phyloP scores from a whole-genome alignment of 2,329 filamentous ascomycete species.

The Seiridium unicorne region DNA sequence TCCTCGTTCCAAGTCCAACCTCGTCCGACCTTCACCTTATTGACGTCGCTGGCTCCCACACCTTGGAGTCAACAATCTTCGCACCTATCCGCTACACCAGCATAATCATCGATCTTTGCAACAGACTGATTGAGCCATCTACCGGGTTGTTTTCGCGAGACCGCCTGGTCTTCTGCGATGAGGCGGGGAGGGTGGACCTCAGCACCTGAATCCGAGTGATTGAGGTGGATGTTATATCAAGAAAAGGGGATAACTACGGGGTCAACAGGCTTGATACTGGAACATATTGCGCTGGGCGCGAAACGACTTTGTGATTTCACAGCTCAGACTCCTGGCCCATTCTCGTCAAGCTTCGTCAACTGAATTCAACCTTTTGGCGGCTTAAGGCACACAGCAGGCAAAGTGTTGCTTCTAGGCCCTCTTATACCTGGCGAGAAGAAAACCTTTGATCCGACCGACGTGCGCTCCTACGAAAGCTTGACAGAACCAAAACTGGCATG shows the following conservation, averaged over 20 bases:
- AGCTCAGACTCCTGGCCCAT: too few species aligned
- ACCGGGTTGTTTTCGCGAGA: slow-evolving; percentile 10
- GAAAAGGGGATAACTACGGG: slow-evolving; percentile 10
- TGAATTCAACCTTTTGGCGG: too few species aligned
- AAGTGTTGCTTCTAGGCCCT: too few species aligned
- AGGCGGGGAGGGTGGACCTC: slow-evolving; percentile 32
- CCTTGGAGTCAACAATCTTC: neutral
- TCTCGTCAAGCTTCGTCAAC: too few species aligned
- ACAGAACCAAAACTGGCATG: slow-evolving; percentile 45
- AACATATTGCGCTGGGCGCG: neutral
- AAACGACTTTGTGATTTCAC: too few species aligned
- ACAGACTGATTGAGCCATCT: neutral
- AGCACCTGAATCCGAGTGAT: slow-evolving; percentile 25
- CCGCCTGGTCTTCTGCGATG: slow-evolving; percentile 33
- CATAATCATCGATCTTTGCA: neutral
- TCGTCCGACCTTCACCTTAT: too few species aligned
- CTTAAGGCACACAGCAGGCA: too few species aligned
- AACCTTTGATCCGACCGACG: neutral
- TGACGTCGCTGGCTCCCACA: neutral
- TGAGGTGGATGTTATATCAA: slow-evolving; percentile 19
- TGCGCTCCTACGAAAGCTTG: neutral
- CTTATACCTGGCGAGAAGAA: too few species aligned
- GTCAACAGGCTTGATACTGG: neutral
- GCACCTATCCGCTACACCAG: neutral
- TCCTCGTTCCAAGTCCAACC: too few species aligned